Percentiles rank a stretch among this genome's conserved stretches.
phyloP scores from a whole-genome alignment of 2,329 filamentous ascomycete species.

The Cadophora luteo-olivacea region DNA sequence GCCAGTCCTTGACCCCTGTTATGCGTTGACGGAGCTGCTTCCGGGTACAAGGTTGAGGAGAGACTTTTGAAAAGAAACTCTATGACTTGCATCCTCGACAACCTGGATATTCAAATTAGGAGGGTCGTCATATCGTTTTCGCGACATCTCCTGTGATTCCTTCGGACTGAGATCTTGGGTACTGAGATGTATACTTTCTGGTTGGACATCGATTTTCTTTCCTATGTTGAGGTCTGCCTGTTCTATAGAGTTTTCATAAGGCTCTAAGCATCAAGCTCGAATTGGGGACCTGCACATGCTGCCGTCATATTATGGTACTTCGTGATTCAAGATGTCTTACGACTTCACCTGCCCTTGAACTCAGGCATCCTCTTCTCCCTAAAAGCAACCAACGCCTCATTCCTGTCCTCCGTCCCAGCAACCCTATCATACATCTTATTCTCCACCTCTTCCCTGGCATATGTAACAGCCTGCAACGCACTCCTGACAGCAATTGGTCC shows the following conservation, averaged over 20 bases:
- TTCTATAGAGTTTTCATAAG: no score
- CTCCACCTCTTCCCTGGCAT: conserved; percentile 78
- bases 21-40: background rate
- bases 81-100: no score
- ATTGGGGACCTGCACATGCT: no score
- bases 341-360: conserved; percentile 59
- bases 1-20: background rate
- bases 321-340: background rate
- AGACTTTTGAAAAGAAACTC: no score
- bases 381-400: conserved; percentile 90
- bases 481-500: conserved; percentile 84
- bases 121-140: no score
- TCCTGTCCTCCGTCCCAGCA: conserved; percentile 81
- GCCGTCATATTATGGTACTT: no score
- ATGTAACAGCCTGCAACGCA: conserved; percentile 78
- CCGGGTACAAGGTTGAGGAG: background rate
- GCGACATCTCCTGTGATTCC: background rate
- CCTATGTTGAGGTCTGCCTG: no score
- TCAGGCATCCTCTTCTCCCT: conserved; percentile 73
- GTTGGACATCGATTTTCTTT: no score
- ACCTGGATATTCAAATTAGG: no score
- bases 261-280: no score
- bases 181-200: no score
- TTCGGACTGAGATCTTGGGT: no score
- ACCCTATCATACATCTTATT: conserved; percentile 87